Base-by-base conservation (phyloP, 2,329 filamentous ascomycete genomes). In the Achaetomium macrosporum region DNA sequence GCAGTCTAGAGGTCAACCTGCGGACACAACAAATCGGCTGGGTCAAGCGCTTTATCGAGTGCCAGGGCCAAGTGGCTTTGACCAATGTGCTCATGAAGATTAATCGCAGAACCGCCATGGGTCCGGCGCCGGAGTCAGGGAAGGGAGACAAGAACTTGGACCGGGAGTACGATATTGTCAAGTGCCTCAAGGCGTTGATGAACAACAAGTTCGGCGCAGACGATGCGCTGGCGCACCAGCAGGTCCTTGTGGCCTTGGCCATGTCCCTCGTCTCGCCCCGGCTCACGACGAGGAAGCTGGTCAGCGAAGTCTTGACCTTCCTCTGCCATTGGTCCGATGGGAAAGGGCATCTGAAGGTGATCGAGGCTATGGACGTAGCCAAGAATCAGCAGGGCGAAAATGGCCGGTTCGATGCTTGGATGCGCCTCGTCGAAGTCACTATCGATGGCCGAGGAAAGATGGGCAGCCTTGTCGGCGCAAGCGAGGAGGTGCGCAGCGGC, bases 121-220 rank as follows among this genome's bases (percentile, higher is more conserved):
- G 88, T 5, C 87, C 88, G 2, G 80, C 81, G 20, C 80, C 83
- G 5, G 75, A 80, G 40, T 74, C 75, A 50, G 70, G 76, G 33
- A 81, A 69, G 65, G 74, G 67, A 53, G 90, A 95, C 63, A 90
- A 87, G 68, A 88, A 92, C 65, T 76, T 93, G 46, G 91, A 96
- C 65, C 83, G 87, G 61, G 91, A 96, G 72, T 97, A 97, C 68
- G 93, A 97, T 66, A 96, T 99, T 58, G 83, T 96, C 67, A 99
- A 99, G 73, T 97, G 93, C 73, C 73, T 99, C 54, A 97, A 97
- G 75, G 90, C 91, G 31, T 73, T 97, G 53, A 95, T 97, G 87
- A 99, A 99, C 82, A 99, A 96, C 80, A 96, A 96, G 69, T 97
- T 95, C 68, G 93, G 93, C 57, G 93, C 93, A 57, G 93, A 99